Percentiles rank a stretch among this genome's conserved stretches.
Evolutionary conservation across 2,329 filamentous ascomycete species (phyloP).

Genomic region (Periconia macrospinosa): DNA sequence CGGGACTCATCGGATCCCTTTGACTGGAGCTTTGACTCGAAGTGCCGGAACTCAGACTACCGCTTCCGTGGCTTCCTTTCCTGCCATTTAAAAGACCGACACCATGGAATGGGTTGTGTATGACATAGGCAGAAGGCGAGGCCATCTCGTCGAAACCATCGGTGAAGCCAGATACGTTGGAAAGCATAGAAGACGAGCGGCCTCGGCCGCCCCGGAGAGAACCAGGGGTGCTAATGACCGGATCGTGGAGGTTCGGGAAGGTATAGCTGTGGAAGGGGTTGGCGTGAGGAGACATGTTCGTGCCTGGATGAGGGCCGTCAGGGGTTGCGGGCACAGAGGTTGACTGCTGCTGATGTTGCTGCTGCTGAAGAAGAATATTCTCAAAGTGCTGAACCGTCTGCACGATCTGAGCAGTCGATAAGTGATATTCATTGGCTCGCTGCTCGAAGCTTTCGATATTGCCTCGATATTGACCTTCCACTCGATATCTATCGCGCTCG

Average conservation of each 20-base stretch:
- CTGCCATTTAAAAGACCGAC: conserved; percentile 41
- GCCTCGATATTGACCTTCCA: conserved; percentile 42
- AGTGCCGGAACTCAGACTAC: conserved; percentile 48
- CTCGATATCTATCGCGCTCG: conserved; percentile 33
- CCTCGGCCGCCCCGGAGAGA: conserved; percentile 45
- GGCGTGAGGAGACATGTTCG: conserved; percentile 42
- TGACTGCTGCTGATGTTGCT: conserved; percentile 21
- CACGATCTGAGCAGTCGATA: conserved; percentile 38
- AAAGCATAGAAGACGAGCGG: conserved; percentile 56
- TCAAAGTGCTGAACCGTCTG: conserved; percentile 45
- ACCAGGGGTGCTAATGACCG: conserved; percentile 36
- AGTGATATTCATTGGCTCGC: conserved; percentile 43
- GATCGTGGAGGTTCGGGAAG: conserved; percentile 35
- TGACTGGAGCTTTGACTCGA: conserved; percentile 43
- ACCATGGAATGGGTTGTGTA: conserved; percentile 42
- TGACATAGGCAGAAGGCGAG: conserved; percentile 27
- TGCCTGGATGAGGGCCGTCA: conserved; percentile 61
- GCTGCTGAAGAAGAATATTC: conserved; percentile 44
- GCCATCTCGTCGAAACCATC: conserved; percentile 46
- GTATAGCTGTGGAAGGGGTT: conserved; percentile 41
- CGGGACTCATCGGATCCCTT: conserved; percentile 42
- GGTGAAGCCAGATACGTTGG: conserved; percentile 55
- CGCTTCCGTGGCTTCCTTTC: conserved; percentile 53
- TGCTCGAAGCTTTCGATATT: conserved; percentile 43
- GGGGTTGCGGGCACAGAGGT: conserved; percentile 56